Percentiles rank a stretch among this genome's conserved stretches.
Conservation (phyloP, 2,329 filamentous ascomycete genomes). For the Microsporum audouinii region DNA sequence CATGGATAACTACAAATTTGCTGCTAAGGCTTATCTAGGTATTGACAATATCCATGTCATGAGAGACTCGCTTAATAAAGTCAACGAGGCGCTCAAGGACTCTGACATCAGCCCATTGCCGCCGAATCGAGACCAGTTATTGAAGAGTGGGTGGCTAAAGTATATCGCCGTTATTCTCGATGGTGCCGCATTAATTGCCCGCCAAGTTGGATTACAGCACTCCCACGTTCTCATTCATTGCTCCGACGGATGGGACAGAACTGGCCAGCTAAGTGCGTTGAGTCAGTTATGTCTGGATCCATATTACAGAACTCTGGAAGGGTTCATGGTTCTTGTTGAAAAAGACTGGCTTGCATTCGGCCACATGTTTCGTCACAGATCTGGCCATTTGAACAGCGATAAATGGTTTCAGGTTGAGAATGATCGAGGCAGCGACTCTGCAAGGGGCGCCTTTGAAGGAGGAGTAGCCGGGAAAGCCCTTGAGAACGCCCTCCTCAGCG, state of each 20-base stretch:
- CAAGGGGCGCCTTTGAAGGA: constrained; percentile 29
- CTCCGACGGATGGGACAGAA: constrained; percentile 97
- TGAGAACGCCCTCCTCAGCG: constrained; percentile 72
- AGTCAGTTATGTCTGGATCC: constrained; percentile 91
- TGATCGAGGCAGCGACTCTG: constrained; percentile 51
- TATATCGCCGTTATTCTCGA: constrained; percentile 78
- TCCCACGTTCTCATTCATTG: constrained; percentile 95
- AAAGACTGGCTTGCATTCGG: constrained; percentile 98
- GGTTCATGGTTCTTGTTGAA: constrained; percentile 87
- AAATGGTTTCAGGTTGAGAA: constrained; percentile 89
- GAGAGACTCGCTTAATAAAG: constrained; percentile 76
- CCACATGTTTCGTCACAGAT: constrained; percentile 92
- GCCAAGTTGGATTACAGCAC: constrained; percentile 80
- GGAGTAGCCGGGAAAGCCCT: constrained; percentile 56
- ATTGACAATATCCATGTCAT: constrained; percentile 99
- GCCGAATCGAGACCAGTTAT: constrained; percentile 68
- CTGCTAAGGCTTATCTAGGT: constrained; percentile 80
- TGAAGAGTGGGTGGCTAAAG: constrained; percentile 79
- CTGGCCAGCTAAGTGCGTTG: constrained; percentile 82
- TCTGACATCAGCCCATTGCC: constrained; percentile 75
- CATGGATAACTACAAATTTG: constrained; percentile 92
- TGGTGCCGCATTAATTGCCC: constrained; percentile 71
- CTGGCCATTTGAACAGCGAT: constrained; percentile 75
- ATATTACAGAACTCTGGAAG: constrained; percentile 85
- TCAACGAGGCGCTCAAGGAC: constrained; percentile 83